A percentile compares a stretch with the other conserved stretches of the same genome.
These are phyloP conservation scores for Hemisphaericaspora nanyangensis DNA, from an alignment of 805 yeast species.

Conservation along the genomic window DNA sequence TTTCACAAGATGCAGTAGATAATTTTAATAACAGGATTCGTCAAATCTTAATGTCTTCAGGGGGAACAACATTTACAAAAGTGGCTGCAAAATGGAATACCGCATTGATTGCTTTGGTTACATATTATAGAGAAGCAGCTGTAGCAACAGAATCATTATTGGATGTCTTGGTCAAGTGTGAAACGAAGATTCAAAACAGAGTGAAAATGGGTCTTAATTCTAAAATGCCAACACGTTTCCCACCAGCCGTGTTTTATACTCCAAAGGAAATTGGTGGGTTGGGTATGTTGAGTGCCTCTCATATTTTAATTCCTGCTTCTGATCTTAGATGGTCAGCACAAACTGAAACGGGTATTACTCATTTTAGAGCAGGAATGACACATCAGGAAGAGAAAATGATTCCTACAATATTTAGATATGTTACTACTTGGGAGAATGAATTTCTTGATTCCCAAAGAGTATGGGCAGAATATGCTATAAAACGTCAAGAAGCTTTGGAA, in stretches of 20 bases:
- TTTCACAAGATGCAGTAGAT: conserved; percentile 74
- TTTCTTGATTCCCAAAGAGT: conserved; percentile 91
- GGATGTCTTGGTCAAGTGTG: conserved; percentile 83
- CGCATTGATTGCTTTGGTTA: conserved; percentile 76
- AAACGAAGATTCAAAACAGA: conserved; percentile 88
- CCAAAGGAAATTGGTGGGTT: conserved; percentile 97
- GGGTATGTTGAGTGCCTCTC: conserved; percentile 97
- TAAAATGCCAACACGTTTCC: conserved; percentile 97
- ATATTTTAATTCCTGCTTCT: conserved; percentile 88
- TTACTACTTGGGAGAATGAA: conserved; percentile 96
- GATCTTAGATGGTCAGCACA: conserved; percentile 89
- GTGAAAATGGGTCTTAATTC: conserved; percentile 94
- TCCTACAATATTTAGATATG: conserved; percentile 90
- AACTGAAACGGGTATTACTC: conserved; percentile 91
- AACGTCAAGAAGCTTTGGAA: conserved; percentile 80
- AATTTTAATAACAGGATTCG: conserved; percentile 79
- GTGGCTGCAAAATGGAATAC: conserved; percentile 96
- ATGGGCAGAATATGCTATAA: conserved; percentile 95
- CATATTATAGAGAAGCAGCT: conserved; percentile 92
- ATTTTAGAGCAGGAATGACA: conserved; percentile 90
- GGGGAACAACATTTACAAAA: conserved; percentile 91
- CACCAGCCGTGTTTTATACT: conserved; percentile 97
- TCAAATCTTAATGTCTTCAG: conserved; percentile 91
- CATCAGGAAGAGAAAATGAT: conserved; percentile 75
- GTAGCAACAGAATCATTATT: conserved; percentile 74